A percentile compares a stretch with the other conserved stretches of the same genome.
These are phyloP conservation scores for Rhynchospora tenuis DNA, from an alignment of 176 grass and related monocot genomes.

Conservation along the genomic window DNA sequence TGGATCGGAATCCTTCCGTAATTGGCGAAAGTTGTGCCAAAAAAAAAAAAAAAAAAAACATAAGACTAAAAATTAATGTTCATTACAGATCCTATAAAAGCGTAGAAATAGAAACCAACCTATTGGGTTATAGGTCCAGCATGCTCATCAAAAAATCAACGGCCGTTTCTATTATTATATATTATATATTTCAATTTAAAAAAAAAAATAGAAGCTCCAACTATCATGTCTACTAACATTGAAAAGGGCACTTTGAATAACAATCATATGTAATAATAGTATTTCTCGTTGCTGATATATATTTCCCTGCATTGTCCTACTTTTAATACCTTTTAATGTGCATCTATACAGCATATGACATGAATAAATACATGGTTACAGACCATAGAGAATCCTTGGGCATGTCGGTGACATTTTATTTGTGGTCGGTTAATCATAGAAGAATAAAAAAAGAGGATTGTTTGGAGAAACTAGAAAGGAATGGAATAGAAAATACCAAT, in stretches of 20 bases:
- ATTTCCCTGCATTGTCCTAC: neutral
- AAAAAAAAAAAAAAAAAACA: too few relatives aligned
- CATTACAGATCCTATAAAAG: neutral
- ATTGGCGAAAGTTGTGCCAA: too few relatives aligned
- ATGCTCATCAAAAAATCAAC: neutral
- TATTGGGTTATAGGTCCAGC: neutral
- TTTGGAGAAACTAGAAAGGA: neutral
- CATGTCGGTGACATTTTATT: slow-evolving; percentile 14
- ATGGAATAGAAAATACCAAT: neutral
- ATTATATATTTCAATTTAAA: neutral
- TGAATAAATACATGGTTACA: neutral
- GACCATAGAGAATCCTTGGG: neutral
- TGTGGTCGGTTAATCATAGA: slow-evolving; percentile 15
- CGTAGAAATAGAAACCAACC: too few relatives aligned
- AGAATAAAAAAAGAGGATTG: neutral
- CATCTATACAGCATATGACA: neutral
- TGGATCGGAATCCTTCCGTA: too few relatives aligned
- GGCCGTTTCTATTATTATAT: neutral
- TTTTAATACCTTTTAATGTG: neutral
- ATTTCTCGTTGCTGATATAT: too few relatives aligned
- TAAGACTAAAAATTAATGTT: neutral
- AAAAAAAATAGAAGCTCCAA: neutral
- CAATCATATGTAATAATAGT: too few relatives aligned
- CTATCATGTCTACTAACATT: too few relatives aligned
- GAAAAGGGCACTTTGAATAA: too few relatives aligned